Conservation (phyloP, 2,329 filamentous ascomycete species). For the Colletotrichum tropicale region DNA sequence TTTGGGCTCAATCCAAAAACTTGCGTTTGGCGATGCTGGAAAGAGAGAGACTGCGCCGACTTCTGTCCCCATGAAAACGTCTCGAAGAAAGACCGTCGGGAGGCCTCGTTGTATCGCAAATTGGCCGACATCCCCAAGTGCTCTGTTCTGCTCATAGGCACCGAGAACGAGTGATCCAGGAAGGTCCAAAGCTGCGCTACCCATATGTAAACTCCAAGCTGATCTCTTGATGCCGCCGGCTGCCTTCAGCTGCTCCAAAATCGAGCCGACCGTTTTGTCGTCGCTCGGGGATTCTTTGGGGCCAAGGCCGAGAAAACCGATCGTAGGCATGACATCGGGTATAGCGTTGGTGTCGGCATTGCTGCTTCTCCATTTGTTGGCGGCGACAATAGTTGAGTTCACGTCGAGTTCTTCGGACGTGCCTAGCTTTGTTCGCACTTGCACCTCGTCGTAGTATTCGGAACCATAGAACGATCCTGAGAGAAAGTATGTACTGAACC, state of each 20-base stretch:
- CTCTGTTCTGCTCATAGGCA: slow-evolving; percentile 35
- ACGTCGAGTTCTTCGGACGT: neutral
- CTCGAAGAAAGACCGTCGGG: slow-evolving; percentile 16
- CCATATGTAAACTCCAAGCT: slow-evolving; percentile 36
- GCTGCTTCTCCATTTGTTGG: neutral
- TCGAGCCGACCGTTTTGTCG: neutral
- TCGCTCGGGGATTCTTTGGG: neutral
- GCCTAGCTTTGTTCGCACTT: neutral
- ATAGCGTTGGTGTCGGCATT: neutral
- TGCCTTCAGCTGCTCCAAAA: slow-evolving; percentile 21
- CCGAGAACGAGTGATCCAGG: slow-evolving; percentile 34
- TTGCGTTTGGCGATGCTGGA: neutral
- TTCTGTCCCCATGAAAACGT: slow-evolving; percentile 26
- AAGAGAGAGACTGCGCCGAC: slow-evolving; percentile 20
- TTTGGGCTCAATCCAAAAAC: slow-evolving; percentile 10
- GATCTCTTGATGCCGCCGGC: slow-evolving; percentile 24
- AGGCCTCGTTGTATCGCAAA: slow-evolving; percentile 22
- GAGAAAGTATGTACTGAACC: neutral
- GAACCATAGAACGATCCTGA: neutral
- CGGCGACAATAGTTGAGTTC: neutral
- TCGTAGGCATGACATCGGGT: neutral
- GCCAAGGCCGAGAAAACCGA: neutral
- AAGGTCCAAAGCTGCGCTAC: slow-evolving; percentile 30
- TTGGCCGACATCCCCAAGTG: slow-evolving; percentile 28
- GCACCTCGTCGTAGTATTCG: neutral